These are phyloP conservation scores for Geotrichum siamense DNA, from an alignment of 1,139 yeast genomes.

Conservation along the genomic window DNA sequence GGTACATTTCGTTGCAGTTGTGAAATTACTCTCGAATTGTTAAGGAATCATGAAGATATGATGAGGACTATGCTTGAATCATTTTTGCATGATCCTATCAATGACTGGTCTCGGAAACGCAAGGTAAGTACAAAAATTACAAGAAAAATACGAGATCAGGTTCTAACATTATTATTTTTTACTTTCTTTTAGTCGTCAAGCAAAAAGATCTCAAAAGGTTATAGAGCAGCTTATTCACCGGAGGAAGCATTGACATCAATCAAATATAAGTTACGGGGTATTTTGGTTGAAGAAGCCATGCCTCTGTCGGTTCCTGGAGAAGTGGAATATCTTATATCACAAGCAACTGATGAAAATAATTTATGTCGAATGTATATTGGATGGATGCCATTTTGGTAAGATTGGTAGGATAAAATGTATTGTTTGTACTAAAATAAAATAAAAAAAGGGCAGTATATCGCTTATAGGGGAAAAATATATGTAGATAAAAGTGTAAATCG, in stretches of 20 bases:
- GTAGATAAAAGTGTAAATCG: no score
- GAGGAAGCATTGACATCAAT: constrained; percentile 68
- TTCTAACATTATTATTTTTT: no score
- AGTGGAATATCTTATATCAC: constrained; percentile 80
- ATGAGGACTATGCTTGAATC: constrained; percentile 89
- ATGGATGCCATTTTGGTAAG: constrained; percentile 73
- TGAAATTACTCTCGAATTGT: constrained; percentile 70
- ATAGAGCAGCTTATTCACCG: constrained; percentile 39
- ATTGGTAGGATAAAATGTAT: no score
- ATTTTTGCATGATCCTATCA: constrained; percentile 83
- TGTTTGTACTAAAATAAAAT: no score
- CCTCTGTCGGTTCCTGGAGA: constrained; percentile 91
- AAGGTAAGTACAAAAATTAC: constrained; percentile 13
- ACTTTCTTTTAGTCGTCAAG: constrained; percentile 9
- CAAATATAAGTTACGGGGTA: constrained; percentile 76
- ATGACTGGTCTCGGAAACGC: constrained; percentile 33
- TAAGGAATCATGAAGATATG: constrained; percentile 78
- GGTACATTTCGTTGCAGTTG: constrained; percentile 82
- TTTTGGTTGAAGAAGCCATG: constrained; percentile 72
- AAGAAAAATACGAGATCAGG: no score
- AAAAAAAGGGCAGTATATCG: no score
- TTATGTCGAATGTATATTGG: constrained; percentile 88
- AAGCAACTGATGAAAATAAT: constrained; percentile 66
- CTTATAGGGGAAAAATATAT: no score
- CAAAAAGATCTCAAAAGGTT: constrained; percentile 24